A percentile compares a stretch with the other conserved stretches of the same genome.
Conservation (phyloP, 2,329 filamentous ascomycete species). For the Pseudogymnoascus destructans region DNA sequence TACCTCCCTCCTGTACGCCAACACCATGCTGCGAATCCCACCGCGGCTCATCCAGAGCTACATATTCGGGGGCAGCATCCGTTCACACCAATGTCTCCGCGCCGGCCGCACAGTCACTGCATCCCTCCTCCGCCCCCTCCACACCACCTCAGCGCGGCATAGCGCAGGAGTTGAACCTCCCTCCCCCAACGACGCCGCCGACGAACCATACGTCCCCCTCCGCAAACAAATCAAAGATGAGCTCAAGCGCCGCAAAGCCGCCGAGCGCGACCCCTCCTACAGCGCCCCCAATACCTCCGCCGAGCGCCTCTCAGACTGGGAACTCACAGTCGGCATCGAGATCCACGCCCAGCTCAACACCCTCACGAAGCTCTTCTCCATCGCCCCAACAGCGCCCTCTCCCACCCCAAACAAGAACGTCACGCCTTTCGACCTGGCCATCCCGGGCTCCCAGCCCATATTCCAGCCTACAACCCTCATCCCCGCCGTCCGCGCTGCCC, state of each 20-base stretch:
- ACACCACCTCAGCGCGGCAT: conserved; percentile 6
- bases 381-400: conserved; percentile 49
- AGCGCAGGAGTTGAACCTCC: not conserved
- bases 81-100: conserved; percentile 20
- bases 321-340: conserved; percentile 90
- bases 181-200: conserved; percentile 9
- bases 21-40: conserved; percentile 21
- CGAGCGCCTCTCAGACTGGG: conserved; percentile 43
- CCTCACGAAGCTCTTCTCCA: conserved; percentile 75
- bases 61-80: conserved; percentile 22
- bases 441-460: conserved; percentile 76
- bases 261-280: conserved; percentile 23
- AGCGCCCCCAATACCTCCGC: conserved; percentile 24
- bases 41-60: conserved; percentile 22
- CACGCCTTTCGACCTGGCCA: conserved; percentile 74
- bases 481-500: conserved; percentile 78
- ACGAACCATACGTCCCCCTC: conserved; percentile 33
- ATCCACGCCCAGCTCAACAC: conserved; percentile 96
- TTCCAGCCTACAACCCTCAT: conserved; percentile 76
- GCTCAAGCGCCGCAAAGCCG: conserved; percentile 37
- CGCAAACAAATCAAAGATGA: conserved; percentile 63
- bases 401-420: conserved; percentile 74
- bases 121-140: conserved; percentile 13
- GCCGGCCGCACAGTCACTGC: conserved; percentile 12
- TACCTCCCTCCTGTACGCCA: not conserved